Evolutionary conservation across 2,329 filamentous ascomycete genomes (phyloP), one percentile per base, ranked within the genome.

Genomic region (Uncinocarpus reesii): DNA sequence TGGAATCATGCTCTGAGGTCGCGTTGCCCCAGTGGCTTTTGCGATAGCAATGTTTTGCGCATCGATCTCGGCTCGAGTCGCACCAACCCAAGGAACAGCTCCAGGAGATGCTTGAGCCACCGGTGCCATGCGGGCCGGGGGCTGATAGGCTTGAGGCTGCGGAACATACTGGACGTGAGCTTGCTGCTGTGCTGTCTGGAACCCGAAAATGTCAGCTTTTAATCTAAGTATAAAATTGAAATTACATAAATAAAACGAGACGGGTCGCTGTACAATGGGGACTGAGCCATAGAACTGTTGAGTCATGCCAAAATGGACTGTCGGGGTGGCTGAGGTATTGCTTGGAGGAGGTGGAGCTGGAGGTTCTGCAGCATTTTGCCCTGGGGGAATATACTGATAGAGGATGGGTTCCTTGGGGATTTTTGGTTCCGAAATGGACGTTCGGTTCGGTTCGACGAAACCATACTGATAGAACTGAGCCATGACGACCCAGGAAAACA

Each of bases 21-120:
- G 50, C 26, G 52, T 56, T 7, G 53, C 51, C 15, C 56, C 56
- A 13, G 53, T 51, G 13, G 47, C 52, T 11, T 51, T 50, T 36
- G 58, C 60, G 35, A 60, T 54, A 34, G 55, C 53, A n/a, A 55
- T 50, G 32, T 63, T 63, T 32, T 60, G 57, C 6, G 59, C 56
- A 40, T 60, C 53, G 16, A 65, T 57, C 41, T 64, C 57, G 11
- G 58, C 53, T 24, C 49, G 50, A 15, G 54, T 57, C 7, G 53
- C 47, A 23, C 57, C 58, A 10, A 35, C 28, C 49, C 52, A 60
- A 4, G 49, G 40, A 15, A 52, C 43, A 28, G 50, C 47, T 36
- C 47, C 50, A 21, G 37, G 47, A 47, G 7, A 24, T 18, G 31
- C 35, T 7, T 32, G 36, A 2, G 47, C 23, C 21, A 24, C 36